These are phyloP conservation scores for Ambrosia artemisiifolia DNA, from an alignment of 129 eudicot species.

Conservation along the genomic window DNA sequence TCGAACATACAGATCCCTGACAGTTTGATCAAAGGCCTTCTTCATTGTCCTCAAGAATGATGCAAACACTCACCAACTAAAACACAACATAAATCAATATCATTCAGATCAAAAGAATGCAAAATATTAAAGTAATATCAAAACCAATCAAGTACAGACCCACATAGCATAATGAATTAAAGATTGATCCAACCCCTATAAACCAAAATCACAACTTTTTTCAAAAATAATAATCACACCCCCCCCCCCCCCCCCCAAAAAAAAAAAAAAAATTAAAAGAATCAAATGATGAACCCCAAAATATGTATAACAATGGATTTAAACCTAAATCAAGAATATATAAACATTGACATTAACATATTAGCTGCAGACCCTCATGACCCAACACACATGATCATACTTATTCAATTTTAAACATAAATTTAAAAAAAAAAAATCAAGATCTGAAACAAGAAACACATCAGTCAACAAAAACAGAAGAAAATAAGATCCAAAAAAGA, in stretches of 20 bases:
- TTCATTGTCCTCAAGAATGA: slow-evolving; percentile 55
- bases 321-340: background rate
- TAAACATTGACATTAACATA: slow-evolving; percentile 7
- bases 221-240: background rate
- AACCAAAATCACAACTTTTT: background rate
- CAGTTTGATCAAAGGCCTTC: slow-evolving; percentile 95
- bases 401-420: background rate
- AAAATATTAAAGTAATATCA: background rate
- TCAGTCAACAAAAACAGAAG: background rate
- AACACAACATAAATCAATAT: background rate
- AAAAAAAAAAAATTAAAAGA: background rate
- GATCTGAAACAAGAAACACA: slow-evolving; percentile 13
- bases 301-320: background rate
- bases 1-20: slow-evolving; percentile 73
- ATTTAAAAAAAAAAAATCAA: slow-evolving; percentile 4
- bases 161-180: slow-evolving; percentile 3
- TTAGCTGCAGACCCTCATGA: slow-evolving; percentile 3
- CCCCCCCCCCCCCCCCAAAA: background rate
- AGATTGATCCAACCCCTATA: background rate
- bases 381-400: slow-evolving; percentile 3
- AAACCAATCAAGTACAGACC: slow-evolving; percentile 6
- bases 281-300: background rate
- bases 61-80: slow-evolving; percentile 32
- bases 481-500: slow-evolving; percentile 21
- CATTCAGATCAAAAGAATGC: background rate